These are phyloP conservation scores for Phialophora tarda DNA, from an alignment of 2,329 filamentous ascomycete genomes.

Conservation along the genomic window DNA sequence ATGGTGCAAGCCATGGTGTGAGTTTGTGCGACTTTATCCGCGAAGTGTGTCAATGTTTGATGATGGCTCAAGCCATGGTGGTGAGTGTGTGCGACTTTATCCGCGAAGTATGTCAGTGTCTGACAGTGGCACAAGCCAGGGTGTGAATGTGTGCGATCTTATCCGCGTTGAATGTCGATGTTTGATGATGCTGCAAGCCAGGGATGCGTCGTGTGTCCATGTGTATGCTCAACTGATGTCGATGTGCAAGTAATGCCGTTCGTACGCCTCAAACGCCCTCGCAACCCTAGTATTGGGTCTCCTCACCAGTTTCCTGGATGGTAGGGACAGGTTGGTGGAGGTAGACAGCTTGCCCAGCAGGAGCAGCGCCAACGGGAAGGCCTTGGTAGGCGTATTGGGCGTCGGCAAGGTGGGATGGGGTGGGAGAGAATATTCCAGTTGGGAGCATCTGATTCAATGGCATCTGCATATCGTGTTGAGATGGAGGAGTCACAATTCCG, in stretches of 20 bases:
- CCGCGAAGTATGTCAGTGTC: not conserved
- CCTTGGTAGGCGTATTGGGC: not conserved
- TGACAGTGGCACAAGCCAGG: not conserved
- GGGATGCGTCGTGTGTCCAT: not conserved
- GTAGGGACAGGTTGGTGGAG: conserved; percentile 14
- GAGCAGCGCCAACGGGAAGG: conserved; percentile 1
- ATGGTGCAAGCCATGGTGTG: not conserved
- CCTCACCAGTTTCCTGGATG: conserved; percentile 26
- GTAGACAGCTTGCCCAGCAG: conserved; percentile 8
- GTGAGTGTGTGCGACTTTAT: not conserved
- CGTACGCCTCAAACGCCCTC: conserved; percentile 19
- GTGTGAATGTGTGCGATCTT: not conserved
- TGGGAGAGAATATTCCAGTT: conserved; percentile 22
- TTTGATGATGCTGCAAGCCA: not conserved
- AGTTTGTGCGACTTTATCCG: not conserved
- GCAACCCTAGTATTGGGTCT: conserved; percentile 13
- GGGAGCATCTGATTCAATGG: conserved; percentile 21
- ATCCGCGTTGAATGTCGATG: not conserved
- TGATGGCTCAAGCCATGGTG: not conserved
- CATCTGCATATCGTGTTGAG: conserved; percentile 3
- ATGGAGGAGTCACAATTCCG: conserved; percentile 23
- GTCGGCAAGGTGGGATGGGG: conserved; percentile 13
- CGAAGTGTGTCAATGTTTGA: not conserved
- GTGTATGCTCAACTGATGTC: not conserved
- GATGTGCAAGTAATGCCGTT: conserved; percentile 1